Percentiles rank a stretch among this genome's conserved stretches.
Evolutionary conservation across 306 rosid species (phyloP).

Genomic region (Morella rubra): DNA sequence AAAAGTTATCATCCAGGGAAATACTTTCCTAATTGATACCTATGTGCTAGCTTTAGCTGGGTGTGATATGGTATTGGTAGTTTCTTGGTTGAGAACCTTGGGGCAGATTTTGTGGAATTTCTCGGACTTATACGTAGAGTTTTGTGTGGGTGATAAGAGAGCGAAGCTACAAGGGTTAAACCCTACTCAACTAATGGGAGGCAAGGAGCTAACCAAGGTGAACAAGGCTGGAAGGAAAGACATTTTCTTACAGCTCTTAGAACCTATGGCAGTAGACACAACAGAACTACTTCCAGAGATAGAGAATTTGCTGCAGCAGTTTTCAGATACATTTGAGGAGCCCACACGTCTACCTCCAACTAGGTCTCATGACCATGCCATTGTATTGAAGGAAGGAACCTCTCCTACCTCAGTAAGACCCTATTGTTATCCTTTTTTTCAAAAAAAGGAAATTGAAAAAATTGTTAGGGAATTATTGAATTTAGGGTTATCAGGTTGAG

Average conservation of each 20-base stretch:
- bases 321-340: not conserved
- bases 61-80: not conserved
- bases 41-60: not conserved
- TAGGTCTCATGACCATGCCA: not conserved
- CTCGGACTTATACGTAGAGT: not conserved
- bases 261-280: too few species aligned
- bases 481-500: not conserved
- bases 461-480: not conserved
- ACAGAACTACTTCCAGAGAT: not conserved
- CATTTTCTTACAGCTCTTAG: not conserved
- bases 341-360: not conserved
- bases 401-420: not conserved
- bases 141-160: not conserved
- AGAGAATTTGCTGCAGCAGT: not conserved
- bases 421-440: not conserved
- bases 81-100: not conserved
- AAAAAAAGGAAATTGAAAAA: conserved; percentile 5
- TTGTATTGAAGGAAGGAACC: not conserved
- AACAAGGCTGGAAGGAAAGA: not conserved
- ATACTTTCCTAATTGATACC: not conserved
- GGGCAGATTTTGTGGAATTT: not conserved
- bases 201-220: too few species aligned
- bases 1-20: not conserved
- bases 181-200: not conserved
- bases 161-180: not conserved